phyloP scores from a whole-genome alignment of 1,139 yeast species.

The Debaryomyces udenii region DNA sequence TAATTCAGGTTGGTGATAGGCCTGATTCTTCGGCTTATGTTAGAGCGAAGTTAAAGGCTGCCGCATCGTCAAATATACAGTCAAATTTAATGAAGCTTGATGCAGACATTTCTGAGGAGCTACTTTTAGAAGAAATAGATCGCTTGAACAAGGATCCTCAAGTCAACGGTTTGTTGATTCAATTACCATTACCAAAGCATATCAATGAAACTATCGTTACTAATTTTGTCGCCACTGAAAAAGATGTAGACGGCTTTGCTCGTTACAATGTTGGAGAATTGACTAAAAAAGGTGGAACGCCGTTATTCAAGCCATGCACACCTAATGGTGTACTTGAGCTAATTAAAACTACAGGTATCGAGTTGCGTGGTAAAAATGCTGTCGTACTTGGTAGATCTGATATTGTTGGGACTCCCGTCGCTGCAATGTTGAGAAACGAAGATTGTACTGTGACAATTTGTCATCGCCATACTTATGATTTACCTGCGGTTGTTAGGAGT shows the following conservation, averaged over 20 bases:
- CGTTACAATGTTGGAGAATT: conserved; percentile 77
- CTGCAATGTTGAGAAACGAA: conserved; percentile 67
- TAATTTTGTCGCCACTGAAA: conserved; percentile 64
- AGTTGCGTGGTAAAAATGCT: conserved; percentile 66
- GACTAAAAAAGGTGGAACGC: conserved; percentile 71
- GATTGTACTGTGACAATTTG: conserved; percentile 79
- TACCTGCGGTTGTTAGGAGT: conserved; percentile 52
- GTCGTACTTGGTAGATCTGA: conserved; percentile 83
- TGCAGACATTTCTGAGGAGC: conserved; percentile 57
- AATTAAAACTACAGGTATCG: conserved; percentile 62
- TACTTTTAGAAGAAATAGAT: conserved; percentile 56
- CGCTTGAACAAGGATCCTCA: conserved; percentile 61
- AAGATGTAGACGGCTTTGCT: conserved; percentile 82
- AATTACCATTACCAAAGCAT: conserved; percentile 73
- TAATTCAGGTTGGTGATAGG: conserved; percentile 73
- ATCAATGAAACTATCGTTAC: conserved; percentile 69
- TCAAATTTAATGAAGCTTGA: conserved; percentile 62
- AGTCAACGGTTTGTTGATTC: conserved; percentile 72
- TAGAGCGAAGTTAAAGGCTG: conserved; percentile 73
- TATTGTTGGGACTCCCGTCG: conserved; percentile 81
- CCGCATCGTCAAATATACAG: conserved; percentile 64
- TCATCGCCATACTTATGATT: conserved; percentile 59
- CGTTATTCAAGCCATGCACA: conserved; percentile 75
- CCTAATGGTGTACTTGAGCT: conserved; percentile 77
- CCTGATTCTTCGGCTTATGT: conserved; percentile 82